Percentiles rank a stretch among this genome's conserved stretches.
These are phyloP conservation scores for Luzula sylvatica DNA, from an alignment of 176 grass and related monocot genomes.

Conservation along the genomic window DNA sequence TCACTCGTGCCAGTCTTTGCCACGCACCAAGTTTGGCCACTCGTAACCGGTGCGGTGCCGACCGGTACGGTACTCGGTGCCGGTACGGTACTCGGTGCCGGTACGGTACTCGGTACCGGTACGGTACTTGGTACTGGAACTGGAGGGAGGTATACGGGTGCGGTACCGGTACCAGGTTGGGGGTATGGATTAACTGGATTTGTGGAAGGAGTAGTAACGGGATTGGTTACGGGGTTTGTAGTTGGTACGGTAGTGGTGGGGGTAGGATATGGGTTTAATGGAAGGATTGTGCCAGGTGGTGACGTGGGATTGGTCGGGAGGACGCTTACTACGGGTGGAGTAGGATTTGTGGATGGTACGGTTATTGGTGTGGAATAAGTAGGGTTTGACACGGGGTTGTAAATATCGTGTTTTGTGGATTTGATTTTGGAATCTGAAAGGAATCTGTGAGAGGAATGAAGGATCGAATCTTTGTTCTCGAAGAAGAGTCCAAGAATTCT, in stretches of 20 bases:
- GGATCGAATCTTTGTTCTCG: slow-evolving; percentile 9
- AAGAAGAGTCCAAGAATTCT: slow-evolving; percentile 19
- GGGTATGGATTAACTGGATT: slow-evolving; percentile 42
- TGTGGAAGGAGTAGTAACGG: slow-evolving; percentile 42
- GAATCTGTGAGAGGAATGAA: slow-evolving; percentile 13
- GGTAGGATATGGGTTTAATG: slow-evolving; percentile 24
- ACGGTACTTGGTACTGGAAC: slow-evolving; percentile 27
- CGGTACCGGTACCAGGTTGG: slow-evolving; percentile 4
- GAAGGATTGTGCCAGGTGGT: slow-evolving; percentile 25
- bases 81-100: slow-evolving; percentile 9
- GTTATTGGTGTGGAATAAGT: slow-evolving; percentile 32
- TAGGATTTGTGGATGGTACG: slow-evolving; percentile 48
- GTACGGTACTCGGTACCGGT: slow-evolving; percentile 33
- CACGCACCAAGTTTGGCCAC: slow-evolving; percentile 69
- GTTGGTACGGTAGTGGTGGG: slow-evolving; percentile 26
- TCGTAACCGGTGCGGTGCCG: slow-evolving; percentile 2
- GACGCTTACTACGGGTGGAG: slow-evolving; percentile 28
- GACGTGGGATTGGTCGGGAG: slow-evolving; percentile 34
- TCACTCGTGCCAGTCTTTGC: slow-evolving; percentile 53
- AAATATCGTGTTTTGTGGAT: slow-evolving; percentile 33
- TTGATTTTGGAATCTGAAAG: slow-evolving; percentile 9
- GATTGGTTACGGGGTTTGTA: slow-evolving; percentile 43
- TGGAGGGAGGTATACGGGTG: slow-evolving; percentile 12
- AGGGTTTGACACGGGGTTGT: slow-evolving; percentile 41
- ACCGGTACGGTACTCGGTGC: slow-evolving; percentile 13